These are phyloP conservation scores for Boechera stricta DNA, from an alignment of 345 rosid genomes.

Conservation along the genomic window DNA sequence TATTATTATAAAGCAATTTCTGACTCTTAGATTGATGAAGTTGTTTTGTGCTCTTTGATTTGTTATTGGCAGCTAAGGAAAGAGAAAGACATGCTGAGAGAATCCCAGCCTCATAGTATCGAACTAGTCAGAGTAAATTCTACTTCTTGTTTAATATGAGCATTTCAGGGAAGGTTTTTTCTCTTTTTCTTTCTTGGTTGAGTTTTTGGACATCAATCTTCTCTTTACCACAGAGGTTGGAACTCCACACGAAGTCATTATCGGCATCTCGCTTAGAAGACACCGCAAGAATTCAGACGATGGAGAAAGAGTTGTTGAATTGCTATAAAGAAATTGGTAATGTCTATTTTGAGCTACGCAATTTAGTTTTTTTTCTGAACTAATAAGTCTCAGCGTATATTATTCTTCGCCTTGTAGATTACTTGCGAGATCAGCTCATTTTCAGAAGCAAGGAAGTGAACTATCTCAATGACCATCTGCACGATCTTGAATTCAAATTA, in stretches of 20 bases:
- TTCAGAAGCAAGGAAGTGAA: slow-evolving; percentile 62
- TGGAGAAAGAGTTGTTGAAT: slow-evolving; percentile 78
- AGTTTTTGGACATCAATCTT: slow-evolving; percentile 21
- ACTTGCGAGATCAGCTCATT: slow-evolving; percentile 81
- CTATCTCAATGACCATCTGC: slow-evolving; percentile 60
- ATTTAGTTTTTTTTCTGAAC: slow-evolving; percentile 20
- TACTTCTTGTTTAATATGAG: slow-evolving; percentile 45
- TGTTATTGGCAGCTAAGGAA: slow-evolving; percentile 68
- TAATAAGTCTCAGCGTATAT: background rate
- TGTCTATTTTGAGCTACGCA: slow-evolving; percentile 45
- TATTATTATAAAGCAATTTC: slow-evolving; percentile 42
- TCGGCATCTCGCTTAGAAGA: slow-evolving; percentile 67
- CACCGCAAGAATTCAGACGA: slow-evolving; percentile 52
- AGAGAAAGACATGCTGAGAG: slow-evolving; percentile 71
- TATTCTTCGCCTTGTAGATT: slow-evolving; percentile 52
- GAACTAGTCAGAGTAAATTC: slow-evolving; percentile 71
- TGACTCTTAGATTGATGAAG: slow-evolving; percentile 21
- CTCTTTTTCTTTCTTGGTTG: background rate
- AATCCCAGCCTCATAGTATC: slow-evolving; percentile 72
- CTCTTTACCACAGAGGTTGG: slow-evolving; percentile 60
- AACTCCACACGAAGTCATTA: slow-evolving; percentile 60
- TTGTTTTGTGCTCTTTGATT: slow-evolving; percentile 13
- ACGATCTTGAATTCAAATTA: slow-evolving; percentile 64
- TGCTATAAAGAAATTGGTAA: slow-evolving; percentile 89
- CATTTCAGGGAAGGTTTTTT: slow-evolving; percentile 48